Percentiles rank a stretch among this genome's conserved stretches.
Evolutionary conservation across 169 alveolate genomes (phyloP).

Genomic region (Cryptosporidium sp.): DNA sequence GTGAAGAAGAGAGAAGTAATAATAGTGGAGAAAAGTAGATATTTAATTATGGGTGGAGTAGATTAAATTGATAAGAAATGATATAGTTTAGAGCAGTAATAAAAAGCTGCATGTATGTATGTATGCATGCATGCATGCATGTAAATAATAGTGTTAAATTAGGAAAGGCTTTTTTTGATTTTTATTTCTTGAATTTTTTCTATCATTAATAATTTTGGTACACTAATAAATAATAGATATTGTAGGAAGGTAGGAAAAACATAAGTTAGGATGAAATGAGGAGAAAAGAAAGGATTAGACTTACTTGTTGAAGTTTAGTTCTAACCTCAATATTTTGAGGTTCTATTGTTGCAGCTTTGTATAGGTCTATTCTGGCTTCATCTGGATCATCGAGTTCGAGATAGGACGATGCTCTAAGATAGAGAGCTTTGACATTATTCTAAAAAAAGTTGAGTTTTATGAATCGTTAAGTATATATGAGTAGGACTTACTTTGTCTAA

Average conservation of each 20-base stretch:
- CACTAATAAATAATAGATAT: not conserved
- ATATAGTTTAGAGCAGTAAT: too few relatives aligned
- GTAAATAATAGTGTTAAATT: not conserved
- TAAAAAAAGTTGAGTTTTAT: not conserved
- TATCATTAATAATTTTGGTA: slow-evolving; percentile 20
- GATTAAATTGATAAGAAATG: not conserved
- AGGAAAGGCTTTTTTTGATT: not conserved
- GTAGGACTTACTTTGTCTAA: slow-evolving; percentile 36
- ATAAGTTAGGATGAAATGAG: not conserved
- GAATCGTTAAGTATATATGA: not conserved
- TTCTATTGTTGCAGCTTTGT: slow-evolving; percentile 60
- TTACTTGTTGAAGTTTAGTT: slow-evolving; percentile 55
- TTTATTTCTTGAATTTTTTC: slow-evolving; percentile 7
- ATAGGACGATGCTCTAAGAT: slow-evolving; percentile 55
- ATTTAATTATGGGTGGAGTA: not conserved
- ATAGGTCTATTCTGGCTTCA: slow-evolving; percentile 53
- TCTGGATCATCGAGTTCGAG: slow-evolving; percentile 37
- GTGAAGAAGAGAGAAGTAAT: not conserved
- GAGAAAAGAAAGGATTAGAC: not conserved
- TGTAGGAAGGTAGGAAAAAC: not conserved
- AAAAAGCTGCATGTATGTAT: not conserved
- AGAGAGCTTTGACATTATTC: slow-evolving; percentile 65
- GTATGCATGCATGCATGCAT: not conserved
- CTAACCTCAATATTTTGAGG: slow-evolving; percentile 61
- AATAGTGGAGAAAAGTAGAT: not conserved